Conservation (phyloP, 768 basidiomycete species). For the Pleurotus platypus region DNA sequence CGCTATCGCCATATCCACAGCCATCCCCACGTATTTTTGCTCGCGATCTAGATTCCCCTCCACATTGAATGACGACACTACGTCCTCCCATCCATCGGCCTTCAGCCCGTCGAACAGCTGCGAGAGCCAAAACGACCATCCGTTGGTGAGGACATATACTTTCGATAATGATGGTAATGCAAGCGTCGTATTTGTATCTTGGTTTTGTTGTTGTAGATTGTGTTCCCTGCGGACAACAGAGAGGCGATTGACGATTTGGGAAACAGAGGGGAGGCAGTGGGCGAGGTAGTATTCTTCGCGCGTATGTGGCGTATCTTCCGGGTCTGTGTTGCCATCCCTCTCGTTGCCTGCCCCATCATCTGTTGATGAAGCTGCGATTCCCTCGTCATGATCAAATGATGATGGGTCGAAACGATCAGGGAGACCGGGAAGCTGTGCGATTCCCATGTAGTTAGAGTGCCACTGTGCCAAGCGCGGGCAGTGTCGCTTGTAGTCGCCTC, state of each 20-base stretch:
- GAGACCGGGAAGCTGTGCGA: conserved; percentile 40
- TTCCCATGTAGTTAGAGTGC: conserved; percentile 43
- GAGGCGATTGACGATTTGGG: conserved; percentile 37
- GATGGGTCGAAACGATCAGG: conserved; percentile 37
- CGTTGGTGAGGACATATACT: conserved; percentile 53
- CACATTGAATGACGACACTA: conserved; percentile 33
- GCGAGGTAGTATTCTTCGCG: conserved; percentile 30
- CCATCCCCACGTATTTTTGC: conserved; percentile 45
- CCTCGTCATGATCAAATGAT: conserved; percentile 4
- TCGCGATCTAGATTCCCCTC: conserved; percentile 39
- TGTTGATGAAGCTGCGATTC: background rate
- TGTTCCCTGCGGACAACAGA: conserved; percentile 29
- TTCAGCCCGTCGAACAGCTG: conserved; percentile 32
- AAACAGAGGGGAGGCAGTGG: conserved; percentile 40
- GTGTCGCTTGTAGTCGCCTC: conserved; percentile 56
- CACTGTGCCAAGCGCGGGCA: conserved; percentile 47
- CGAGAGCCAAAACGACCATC: conserved; percentile 38
- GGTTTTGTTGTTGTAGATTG: conserved; percentile 1
- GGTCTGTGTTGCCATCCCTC: background rate
- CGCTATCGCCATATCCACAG: conserved; percentile 60
- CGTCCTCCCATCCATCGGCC: conserved; percentile 47
- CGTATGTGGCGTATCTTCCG: conserved; percentile 8
- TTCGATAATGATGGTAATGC: conserved; percentile 7
- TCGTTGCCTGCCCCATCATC: conserved; percentile 3
- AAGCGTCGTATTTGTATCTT: conserved; percentile 2